Conservation (phyloP, 177 flowering plant species). For the Telopea speciosissima region DNA sequence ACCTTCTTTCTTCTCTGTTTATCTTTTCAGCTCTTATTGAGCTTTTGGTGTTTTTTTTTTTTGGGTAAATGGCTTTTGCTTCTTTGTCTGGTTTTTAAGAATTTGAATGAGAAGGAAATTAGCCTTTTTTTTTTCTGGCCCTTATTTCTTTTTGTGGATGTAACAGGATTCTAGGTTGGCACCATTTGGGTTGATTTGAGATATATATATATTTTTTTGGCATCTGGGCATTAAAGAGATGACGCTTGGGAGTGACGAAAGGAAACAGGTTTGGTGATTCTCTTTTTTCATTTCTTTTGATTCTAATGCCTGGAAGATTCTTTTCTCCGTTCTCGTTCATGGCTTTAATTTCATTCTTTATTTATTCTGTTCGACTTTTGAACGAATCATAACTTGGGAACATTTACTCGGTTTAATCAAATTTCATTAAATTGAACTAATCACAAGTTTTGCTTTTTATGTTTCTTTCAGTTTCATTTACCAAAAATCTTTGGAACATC, state of each 20-base stretch:
- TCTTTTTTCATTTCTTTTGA: not conserved
- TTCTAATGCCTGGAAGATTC: conserved; percentile 4
- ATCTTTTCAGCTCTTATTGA: too few species aligned
- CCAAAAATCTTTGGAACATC: conserved; percentile 14
- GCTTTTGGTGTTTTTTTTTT: too few species aligned
- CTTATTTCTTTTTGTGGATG: not conserved
- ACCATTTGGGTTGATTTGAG: not conserved
- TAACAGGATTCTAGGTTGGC: conserved; percentile 5
- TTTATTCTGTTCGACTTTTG: conserved; percentile 1
- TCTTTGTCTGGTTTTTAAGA: too few species aligned
- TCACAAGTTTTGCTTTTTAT: not conserved
- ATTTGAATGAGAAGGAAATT: not conserved
- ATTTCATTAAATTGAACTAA: not conserved
- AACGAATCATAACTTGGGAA: conserved; percentile 7
- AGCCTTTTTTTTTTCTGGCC: too few species aligned
- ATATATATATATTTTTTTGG: not conserved
- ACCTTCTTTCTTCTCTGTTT: not conserved
- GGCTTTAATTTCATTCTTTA: not conserved
- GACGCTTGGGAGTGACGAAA: conserved; percentile 14
- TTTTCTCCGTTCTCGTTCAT: too few species aligned
- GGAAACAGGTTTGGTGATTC: conserved; percentile 7
- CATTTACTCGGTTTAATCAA: not conserved
- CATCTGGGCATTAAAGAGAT: conserved; percentile 6
- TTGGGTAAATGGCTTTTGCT: too few species aligned
- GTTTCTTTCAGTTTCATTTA: conserved; percentile 20